Base-by-base conservation (phyloP, 768 basidiomycete genomes). In the Podaxis carcinomalis region DNA sequence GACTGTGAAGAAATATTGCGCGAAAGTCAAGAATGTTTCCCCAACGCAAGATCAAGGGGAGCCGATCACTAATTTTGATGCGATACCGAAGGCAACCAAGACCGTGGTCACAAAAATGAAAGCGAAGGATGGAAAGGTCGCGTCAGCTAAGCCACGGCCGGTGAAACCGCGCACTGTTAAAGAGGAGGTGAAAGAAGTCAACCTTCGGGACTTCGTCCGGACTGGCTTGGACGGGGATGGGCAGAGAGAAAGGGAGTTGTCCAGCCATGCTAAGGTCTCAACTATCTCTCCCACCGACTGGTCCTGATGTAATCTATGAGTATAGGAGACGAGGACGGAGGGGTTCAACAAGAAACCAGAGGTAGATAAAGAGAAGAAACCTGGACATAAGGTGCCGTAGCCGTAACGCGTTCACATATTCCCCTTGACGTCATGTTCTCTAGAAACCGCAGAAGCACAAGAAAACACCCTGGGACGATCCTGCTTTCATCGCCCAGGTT, bases 21-120 rank as follows among this genome's bases (percentile, higher is more conserved):
- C 70, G 63, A 75, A 73, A 64, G 70, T 65, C 16, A 72, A 73
- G 37, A 64, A 65, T 25, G 71, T 76, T 5, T 74, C 77, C 28
- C 70, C 75, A 19, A 44, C 40, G 3, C 57, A 59, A 1, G 40
- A 32, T 46, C 19, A 27, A 13, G 13, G 21, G 19, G 35, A 49
- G 59, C 7, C 21, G 27, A n/a, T 23, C 7, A 21, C 16, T n/a
- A 28, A 54, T 25, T 35, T 28, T 19, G 50, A 51, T 39, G n/a
- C 25, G 16, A 32, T 19, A 1, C 52, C 21, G 5, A 23, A 23
- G 7, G 39, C 16, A 4, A 39, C 10, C 27, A 58, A 54, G 32
- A 14, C 52, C 3, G 19, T 46, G 4, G 40, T 32, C 25, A 28
- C 51, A 35, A 28, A 49, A 19, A 61, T 61, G 59, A 61, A 49